Base-by-base conservation (phyloP, 1,139 yeast species). In the Debaryomycetaceae sp. region DNA sequence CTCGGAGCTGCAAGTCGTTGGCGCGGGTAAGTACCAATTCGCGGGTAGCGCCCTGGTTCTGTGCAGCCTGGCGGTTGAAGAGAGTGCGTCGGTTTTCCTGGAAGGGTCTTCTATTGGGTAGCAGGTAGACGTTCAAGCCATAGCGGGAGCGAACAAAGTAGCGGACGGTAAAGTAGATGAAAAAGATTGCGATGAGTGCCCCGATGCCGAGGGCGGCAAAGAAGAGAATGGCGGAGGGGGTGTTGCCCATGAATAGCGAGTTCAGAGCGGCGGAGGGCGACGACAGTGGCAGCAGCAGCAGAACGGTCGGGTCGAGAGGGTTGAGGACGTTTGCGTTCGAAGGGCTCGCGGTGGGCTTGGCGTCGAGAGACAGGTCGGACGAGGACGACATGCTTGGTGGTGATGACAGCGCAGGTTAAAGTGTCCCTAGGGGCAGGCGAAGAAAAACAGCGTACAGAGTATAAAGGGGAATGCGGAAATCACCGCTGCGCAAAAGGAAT, bases 171-270 rank as follows among this genome's bases (percentile, higher is more conserved):
- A 76, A 73, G 48, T 72, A 73, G 10, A 73, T 40, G 40, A 76
- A 73, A 22, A 72, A 47, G 1, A 60, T 21, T 7, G 79, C 78
- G 31, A 74, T 72, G 23, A 65, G 44, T 8, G 72, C 67, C 5
- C 81, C 82, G n/a, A 73, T 70, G 1, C 76, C 69, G 24, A 76
- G 57, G 0, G 82, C 81, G 16, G 75, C 51, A 47, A 73, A 73
- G 50, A 76, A 75, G 22, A 76, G 50, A 15, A 73, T 72, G 2
- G 79, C 72, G 1, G 80, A 71, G 1, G 80, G 79, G 6, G 67
- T 55, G 39, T 55, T 58, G 3, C 68, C 67, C 8, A 58, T 58
- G 36, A 60, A 59, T 4, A 62, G 43, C 6, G 42, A 15, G 4
- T 8, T 25, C 5, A 10, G 27, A n/a, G 3, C 22, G 15, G 13